Percentiles rank a stretch among this genome's conserved stretches.
Conservation (phyloP, 225 moss, liverwort and hornwort genomes). For the Marchantia paleacea region DNA sequence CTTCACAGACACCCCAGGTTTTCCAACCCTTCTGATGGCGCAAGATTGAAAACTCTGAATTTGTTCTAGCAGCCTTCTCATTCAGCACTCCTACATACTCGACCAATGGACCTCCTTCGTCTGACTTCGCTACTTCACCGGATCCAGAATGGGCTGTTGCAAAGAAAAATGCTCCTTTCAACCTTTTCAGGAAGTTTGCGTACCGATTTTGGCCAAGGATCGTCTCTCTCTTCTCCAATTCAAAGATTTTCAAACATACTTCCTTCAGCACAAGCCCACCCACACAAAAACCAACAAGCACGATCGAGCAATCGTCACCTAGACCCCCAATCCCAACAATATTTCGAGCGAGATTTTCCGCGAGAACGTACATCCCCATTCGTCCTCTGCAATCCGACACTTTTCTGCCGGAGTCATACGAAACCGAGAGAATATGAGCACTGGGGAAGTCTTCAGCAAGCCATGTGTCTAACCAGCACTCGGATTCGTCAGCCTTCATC, state of each 20-base stretch:
- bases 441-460: neutral
- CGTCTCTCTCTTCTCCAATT: neutral
- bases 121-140: neutral
- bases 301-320: too few relatives aligned
- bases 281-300: too few relatives aligned
- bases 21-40: neutral
- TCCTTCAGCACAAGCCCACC: neutral
- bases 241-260: neutral
- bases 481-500: neutral
- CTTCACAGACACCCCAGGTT: neutral
- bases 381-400: neutral
- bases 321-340: too few relatives aligned
- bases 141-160: neutral
- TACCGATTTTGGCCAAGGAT: neutral
- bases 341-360: too few relatives aligned
- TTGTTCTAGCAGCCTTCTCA: neutral
- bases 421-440: too few relatives aligned
- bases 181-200: neutral
- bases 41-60: neutral
- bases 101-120: neutral
- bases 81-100: neutral
- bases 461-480: neutral
- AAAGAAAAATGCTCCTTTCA: neutral
- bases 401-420: neutral
- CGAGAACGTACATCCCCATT: neutral